Evolutionary conservation across 345 rosid genomes (phyloP).

Genomic region (Clarkia xantiana): DNA sequence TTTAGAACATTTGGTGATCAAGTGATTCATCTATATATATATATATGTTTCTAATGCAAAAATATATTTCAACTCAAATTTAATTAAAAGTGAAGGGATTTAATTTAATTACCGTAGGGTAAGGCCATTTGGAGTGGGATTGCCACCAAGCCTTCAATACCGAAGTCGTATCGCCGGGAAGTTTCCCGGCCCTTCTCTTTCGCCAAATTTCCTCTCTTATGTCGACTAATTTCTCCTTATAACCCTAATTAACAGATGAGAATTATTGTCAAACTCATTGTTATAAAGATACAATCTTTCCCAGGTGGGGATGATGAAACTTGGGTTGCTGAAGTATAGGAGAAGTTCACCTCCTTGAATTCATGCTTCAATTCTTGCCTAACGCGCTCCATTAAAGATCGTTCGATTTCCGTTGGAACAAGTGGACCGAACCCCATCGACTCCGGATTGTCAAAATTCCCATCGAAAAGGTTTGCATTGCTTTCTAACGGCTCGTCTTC

Average conservation of each 20-base stretch:
- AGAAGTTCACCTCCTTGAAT: conserved; percentile 54
- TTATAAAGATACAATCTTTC: too few relatives aligned
- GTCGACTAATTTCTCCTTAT: conserved; percentile 89
- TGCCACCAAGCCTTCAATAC: conserved; percentile 95
- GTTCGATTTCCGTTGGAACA: conserved; percentile 87
- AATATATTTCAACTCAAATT: too few relatives aligned
- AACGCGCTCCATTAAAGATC: conserved; percentile 95
- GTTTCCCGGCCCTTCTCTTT: conserved; percentile 95
- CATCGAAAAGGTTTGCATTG: conserved; percentile 59
- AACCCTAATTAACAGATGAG: conserved; percentile 41
- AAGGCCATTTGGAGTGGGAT: conserved; percentile 94
- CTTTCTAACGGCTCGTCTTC: conserved; percentile 92
- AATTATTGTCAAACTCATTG: too few relatives aligned
- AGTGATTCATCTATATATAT: too few relatives aligned
- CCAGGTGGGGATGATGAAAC: too few relatives aligned
- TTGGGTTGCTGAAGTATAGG: too few relatives aligned
- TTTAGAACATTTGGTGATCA: too few relatives aligned
- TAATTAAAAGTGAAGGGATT: too few relatives aligned
- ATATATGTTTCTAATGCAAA: too few relatives aligned
- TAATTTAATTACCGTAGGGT: conserved; percentile 97
- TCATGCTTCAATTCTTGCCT: conserved; percentile 94
- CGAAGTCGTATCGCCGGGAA: conserved; percentile 95
- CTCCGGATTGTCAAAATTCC: conserved; percentile 53
- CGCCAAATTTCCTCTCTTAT: conserved; percentile 93
- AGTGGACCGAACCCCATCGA: conserved; percentile 91